Conservation (phyloP, 495 filamentous ascomycete genomes). For the Penicillium coprophilum region DNA sequence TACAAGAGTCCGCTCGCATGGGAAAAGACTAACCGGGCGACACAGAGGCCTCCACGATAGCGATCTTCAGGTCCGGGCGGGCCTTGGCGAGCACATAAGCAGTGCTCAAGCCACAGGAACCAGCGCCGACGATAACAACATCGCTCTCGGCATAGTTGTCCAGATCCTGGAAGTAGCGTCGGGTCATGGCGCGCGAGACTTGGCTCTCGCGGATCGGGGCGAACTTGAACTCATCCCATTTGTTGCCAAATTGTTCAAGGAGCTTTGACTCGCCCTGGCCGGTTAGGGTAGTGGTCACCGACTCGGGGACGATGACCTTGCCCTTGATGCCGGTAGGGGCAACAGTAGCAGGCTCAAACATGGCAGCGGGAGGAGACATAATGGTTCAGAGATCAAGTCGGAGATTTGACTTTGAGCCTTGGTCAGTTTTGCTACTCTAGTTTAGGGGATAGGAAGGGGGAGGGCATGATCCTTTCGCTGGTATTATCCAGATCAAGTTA, state of each 20-base stretch:
- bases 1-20: neutral
- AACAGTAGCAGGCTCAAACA: conserved; percentile 41
- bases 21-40: conserved; percentile 56
- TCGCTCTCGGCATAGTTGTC: conserved; percentile 88
- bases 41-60: conserved; percentile 84
- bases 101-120: conserved; percentile 79
- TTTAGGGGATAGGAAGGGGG: conserved; percentile 27
- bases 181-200: conserved; percentile 88
- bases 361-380: conserved; percentile 76
- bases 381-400: conserved; percentile 42
- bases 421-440: conserved; percentile 41
- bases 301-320: conserved; percentile 44
- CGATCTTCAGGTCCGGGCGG: conserved; percentile 87
- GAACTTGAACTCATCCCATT: conserved; percentile 80
- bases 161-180: conserved; percentile 86
- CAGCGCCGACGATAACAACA: conserved; percentile 87
- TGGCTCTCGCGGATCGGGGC: conserved; percentile 84
- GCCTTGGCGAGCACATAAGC: conserved; percentile 82
- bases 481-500: conserved; percentile 99
- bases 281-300: conserved; percentile 34
- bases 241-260: conserved; percentile 60
- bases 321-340: conserved; percentile 49
- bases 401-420: conserved; percentile 35
- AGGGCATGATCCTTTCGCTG: conserved; percentile 96
- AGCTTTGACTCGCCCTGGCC: conserved; percentile 48